These are phyloP conservation scores for Paecilomyces fulvus DNA, from an alignment of 2,329 filamentous ascomycete species.

Conservation along the genomic window DNA sequence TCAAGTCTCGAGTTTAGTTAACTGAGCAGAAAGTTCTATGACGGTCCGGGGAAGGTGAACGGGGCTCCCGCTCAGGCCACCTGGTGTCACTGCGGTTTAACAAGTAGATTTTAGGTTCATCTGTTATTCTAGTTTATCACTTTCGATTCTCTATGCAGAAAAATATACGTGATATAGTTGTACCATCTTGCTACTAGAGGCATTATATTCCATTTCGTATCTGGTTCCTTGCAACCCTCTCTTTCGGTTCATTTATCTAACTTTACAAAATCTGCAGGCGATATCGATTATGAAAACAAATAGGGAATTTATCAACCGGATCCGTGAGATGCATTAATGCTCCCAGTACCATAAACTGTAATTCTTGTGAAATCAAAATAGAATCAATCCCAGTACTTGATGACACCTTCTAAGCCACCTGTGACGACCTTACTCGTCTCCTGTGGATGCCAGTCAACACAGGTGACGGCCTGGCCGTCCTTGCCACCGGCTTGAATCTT, in stretches of 20 bases:
- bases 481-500: constrained; percentile 67
- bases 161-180: too few relatives aligned
- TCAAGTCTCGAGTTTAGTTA: not conserved
- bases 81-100: not conserved
- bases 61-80: not conserved
- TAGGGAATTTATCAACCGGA: not conserved
- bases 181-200: too few relatives aligned
- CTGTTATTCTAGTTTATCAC: too few relatives aligned
- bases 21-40: not conserved
- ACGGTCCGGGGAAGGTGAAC: not conserved
- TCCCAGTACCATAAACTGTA: not conserved
- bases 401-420: constrained; percentile 77
- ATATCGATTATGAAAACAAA: not conserved
- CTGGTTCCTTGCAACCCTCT: not conserved
- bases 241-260: not conserved
- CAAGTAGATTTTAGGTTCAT: too few relatives aligned
- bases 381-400: constrained; percentile 87
- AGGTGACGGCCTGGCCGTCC: constrained; percentile 72
- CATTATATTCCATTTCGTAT: not conserved
- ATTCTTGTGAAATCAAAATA: not conserved
- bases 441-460: constrained; percentile 92
- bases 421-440: constrained; percentile 91
- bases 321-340: not conserved
- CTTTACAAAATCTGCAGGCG: not conserved
- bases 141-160: not conserved